Conservation (phyloP, 2,329 filamentous ascomycete species). For the Aspergillus transmontanensis region DNA sequence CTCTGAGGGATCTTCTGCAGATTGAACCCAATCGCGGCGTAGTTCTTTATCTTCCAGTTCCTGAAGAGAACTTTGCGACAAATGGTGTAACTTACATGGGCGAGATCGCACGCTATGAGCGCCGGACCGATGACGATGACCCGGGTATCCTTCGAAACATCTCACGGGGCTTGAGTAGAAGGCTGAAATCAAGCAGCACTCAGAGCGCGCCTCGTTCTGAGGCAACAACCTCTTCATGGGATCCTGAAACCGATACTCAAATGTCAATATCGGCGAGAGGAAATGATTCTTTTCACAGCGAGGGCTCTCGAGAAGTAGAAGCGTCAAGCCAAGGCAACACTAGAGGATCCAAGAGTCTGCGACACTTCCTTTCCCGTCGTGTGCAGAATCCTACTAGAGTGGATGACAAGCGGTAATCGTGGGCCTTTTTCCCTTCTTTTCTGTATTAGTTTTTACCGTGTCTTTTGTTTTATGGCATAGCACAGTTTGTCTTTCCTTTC, state of each 20-base stretch:
- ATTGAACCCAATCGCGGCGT: slow-evolving; percentile 69
- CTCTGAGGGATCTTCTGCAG: slow-evolving; percentile 70
- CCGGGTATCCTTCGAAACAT: slow-evolving; percentile 43
- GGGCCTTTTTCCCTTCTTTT: not conserved
- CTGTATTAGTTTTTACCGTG: not conserved
- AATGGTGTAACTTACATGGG: slow-evolving; percentile 70
- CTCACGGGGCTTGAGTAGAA: slow-evolving; percentile 42
- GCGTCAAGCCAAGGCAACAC: slow-evolving; percentile 15
- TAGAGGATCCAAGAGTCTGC: slow-evolving; percentile 30
- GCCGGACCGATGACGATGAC: slow-evolving; percentile 45
- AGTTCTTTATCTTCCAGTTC: slow-evolving; percentile 69
- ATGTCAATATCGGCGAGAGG: not conserved
- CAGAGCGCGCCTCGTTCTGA: slow-evolving; percentile 29
- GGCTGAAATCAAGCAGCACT: slow-evolving; percentile 33
- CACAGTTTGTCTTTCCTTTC: not conserved
- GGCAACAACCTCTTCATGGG: slow-evolving; percentile 24
- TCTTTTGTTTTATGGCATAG: not conserved
- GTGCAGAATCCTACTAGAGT: slow-evolving; percentile 8
- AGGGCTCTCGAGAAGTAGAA: slow-evolving; percentile 8
- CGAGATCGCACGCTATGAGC: slow-evolving; percentile 64
- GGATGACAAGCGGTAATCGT: slow-evolving; percentile 7
- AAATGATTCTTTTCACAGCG: slow-evolving; percentile 8
- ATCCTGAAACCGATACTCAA: slow-evolving; percentile 6
- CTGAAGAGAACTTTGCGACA: slow-evolving; percentile 71
- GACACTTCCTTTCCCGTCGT: slow-evolving; percentile 21